Evolutionary conservation across 2,329 filamentous ascomycete genomes (phyloP).

Genomic region (Corinectria fuckeliana): DNA sequence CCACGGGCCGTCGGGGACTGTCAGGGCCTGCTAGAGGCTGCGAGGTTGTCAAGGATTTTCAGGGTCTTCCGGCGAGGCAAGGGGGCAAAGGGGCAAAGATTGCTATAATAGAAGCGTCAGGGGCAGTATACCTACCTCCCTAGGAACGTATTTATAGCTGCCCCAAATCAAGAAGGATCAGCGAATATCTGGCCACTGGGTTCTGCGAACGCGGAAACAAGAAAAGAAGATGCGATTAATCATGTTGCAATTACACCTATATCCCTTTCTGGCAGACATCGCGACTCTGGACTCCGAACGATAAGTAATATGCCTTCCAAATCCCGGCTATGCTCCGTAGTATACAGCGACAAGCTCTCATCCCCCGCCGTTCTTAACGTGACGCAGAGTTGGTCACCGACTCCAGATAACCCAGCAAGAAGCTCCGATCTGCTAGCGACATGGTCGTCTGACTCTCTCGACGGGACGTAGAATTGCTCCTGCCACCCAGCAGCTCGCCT

Average conservation of each 20-base stretch:
- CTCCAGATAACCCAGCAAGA: slow-evolving; percentile 78
- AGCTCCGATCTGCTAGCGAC: slow-evolving; percentile 75
- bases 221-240: background rate
- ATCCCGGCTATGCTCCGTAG: slow-evolving; percentile 27
- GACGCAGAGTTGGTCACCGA: slow-evolving; percentile 52
- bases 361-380: slow-evolving; percentile 33
- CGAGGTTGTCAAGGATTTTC: no score
- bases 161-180: background rate
- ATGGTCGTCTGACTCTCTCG: slow-evolving; percentile 61
- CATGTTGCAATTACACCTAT: slow-evolving; percentile 1
- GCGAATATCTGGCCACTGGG: background rate
- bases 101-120: no score
- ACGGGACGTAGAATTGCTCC: slow-evolving; percentile 42
- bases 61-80: no score
- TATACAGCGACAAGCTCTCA: slow-evolving; percentile 21
- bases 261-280: background rate
- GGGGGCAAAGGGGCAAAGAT: no score
- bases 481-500: slow-evolving; percentile 37
- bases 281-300: slow-evolving; percentile 2
- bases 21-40: no score
- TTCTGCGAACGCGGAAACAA: background rate
- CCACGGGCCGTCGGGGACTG: no score
- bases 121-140: no score
- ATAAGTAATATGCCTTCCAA: slow-evolving; percentile 5
- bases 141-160: background rate